Evolutionary conservation across 139 green algal genomes (phyloP).

Genomic region (Chlamydomonas incerta): DNA sequence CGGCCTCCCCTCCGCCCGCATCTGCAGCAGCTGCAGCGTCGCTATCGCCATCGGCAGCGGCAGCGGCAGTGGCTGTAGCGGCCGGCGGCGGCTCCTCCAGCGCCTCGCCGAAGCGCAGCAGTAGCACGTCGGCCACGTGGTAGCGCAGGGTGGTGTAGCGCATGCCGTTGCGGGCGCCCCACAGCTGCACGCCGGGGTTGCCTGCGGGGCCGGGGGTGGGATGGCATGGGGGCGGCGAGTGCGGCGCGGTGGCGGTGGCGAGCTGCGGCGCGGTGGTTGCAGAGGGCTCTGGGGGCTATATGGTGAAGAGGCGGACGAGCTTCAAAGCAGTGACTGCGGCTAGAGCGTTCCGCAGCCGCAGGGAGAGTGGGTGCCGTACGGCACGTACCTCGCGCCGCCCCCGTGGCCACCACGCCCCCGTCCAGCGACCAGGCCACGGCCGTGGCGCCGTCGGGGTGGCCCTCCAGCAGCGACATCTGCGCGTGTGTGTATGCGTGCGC

Average conservation of each 20-base stretch:
- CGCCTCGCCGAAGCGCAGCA: not conserved
- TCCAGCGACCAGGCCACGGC: not conserved
- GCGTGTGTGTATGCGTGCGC: too few species aligned
- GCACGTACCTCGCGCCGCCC: not conserved
- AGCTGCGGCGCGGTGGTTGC: too few species aligned
- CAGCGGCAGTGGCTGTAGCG: not conserved
- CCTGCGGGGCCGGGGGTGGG: not conserved
- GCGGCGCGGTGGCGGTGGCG: not conserved
- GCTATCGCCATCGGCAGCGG: too few species aligned
- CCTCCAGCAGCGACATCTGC: slow-evolving; percentile 15
- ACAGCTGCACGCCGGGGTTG: slow-evolving; percentile 11
- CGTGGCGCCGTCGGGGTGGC: slow-evolving; percentile 9
- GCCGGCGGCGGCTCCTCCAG: not conserved
- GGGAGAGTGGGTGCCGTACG: too few species aligned
- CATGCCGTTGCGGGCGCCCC: not conserved
- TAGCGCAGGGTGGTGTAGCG: slow-evolving; percentile 14
- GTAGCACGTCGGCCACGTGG: slow-evolving; percentile 19
- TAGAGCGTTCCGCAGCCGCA: too few species aligned
- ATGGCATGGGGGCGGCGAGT: not conserved
- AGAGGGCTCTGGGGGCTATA: too few species aligned
- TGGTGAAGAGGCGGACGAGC: too few species aligned
- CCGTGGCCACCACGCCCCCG: not conserved
- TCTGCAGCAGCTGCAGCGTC: not conserved
- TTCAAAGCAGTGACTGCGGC: too few species aligned
- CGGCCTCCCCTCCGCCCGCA: too few species aligned